A percentile compares a stretch with the other conserved stretches of the same genome.
Evolutionary conservation across 2,329 filamentous ascomycete genomes (phyloP).

Genomic region (Cercospora sp.): DNA sequence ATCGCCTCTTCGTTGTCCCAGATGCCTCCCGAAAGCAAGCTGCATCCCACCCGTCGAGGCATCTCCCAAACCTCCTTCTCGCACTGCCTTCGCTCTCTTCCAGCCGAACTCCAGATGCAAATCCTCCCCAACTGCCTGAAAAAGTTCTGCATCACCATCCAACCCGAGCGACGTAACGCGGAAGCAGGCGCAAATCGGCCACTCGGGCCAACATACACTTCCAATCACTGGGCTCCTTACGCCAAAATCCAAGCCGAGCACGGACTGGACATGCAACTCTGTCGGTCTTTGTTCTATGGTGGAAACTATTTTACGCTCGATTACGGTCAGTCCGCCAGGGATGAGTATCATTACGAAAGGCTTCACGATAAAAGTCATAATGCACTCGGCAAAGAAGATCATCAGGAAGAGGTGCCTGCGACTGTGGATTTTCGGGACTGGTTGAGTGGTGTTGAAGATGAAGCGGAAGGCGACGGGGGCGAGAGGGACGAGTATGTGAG

Average conservation of each 20-base stretch:
- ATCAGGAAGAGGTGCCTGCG: background rate
- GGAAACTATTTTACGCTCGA: background rate
- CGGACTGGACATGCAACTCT: background rate
- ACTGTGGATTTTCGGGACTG: background rate
- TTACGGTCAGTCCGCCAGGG: background rate
- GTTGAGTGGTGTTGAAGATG: background rate
- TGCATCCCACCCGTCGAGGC: background rate
- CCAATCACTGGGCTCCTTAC: background rate
- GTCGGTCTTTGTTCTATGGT: background rate
- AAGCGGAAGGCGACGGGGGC: fast-evolving
- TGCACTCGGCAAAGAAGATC: too few relatives aligned
- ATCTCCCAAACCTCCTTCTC: background rate
- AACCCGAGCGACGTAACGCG: background rate
- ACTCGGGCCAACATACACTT: background rate
- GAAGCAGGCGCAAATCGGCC: too few relatives aligned
- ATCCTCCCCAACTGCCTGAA: background rate
- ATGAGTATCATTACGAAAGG: too few relatives aligned
- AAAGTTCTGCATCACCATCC: background rate
- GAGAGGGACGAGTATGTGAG: background rate
- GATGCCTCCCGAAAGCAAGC: background rate
- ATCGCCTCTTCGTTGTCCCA: background rate
- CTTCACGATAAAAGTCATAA: too few relatives aligned
- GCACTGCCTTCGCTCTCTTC: background rate
- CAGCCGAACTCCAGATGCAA: background rate
- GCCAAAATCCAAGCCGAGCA: background rate